phyloP scores from a whole-genome alignment of 352 stramenopile genomes.

The Thalassiosira mediterranea region DNA sequence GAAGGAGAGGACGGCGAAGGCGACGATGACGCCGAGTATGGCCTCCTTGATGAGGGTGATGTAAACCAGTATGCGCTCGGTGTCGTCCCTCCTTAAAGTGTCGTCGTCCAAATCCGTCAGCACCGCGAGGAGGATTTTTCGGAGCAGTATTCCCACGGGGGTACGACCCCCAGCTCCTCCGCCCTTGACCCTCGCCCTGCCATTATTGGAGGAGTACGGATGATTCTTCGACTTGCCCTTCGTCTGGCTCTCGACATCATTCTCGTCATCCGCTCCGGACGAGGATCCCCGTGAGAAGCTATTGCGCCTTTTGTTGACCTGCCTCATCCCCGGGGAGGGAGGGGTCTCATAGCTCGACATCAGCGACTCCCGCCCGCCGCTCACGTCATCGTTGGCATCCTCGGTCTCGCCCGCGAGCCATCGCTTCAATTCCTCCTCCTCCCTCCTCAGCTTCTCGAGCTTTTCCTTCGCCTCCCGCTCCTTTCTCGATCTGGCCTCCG shows the following conservation, averaged over 20 bases:
- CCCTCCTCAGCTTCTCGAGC: no score
- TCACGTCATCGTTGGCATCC: no score
- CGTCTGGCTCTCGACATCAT: no score
- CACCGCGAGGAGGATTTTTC: constrained; percentile 6
- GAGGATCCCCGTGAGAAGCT: constrained; percentile 78
- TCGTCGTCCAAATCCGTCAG: constrained; percentile 10
- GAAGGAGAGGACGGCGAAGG: constrained; percentile 4
- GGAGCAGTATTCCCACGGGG: background rate
- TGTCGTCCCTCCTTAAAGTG: background rate
- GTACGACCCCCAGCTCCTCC: background rate
- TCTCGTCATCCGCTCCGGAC: no score
- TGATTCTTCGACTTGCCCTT: constrained; percentile 45
- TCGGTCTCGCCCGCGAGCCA: no score
- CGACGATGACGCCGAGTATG: constrained; percentile 1
- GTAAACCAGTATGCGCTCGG: background rate
- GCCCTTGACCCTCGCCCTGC: constrained; percentile 60
- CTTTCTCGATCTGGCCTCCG: no score
- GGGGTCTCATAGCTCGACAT: no score
- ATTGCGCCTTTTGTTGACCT: no score
- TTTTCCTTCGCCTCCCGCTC: no score
- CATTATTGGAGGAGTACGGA: constrained; percentile 64
- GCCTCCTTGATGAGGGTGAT: constrained; percentile 11
- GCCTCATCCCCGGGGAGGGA: no score
- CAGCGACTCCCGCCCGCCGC: no score
- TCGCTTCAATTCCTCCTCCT: no score